Evolutionary conservation across 2,329 filamentous ascomycete genomes (phyloP), one percentile per base, ranked within the genome.

Genomic region (Colletotrichum trifolii): DNA sequence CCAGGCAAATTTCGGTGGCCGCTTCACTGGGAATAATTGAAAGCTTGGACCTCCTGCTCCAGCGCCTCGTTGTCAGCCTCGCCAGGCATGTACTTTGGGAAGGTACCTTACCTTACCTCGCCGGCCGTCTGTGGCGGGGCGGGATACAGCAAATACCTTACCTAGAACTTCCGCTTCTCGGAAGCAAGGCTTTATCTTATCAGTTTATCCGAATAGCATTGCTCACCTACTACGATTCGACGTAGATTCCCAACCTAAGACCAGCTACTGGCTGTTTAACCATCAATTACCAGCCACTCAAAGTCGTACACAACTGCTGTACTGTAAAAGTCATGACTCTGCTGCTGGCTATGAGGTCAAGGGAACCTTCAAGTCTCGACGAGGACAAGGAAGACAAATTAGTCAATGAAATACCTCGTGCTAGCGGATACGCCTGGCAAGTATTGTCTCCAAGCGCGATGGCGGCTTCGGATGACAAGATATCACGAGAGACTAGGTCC

Each of bases 41-140:
- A 57, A 66, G 63, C 63, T 66, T 66, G 63, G 63, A 66, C 63
- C 63, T 50, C 50, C 48, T 46, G 25, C 47, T 54, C 36, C 47
- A 46, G 52, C 58, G 52, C 58, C 63, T 62, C 36, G 52, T 62
- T 36, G 35, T 56, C 59, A 66, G 63, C 63, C 63, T 66, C 63
- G 47, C 38, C 25, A 25, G 25, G 25, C 25, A 25, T 4, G 25
- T 25, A 25, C 25, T 5, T 25, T 25, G 25, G 25, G 25, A 25
- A 25, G 17, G 17, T 17, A 17, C 17, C 17, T 17, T 17, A 17
- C 17, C 17, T 17, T 17, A 17, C 17, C 17, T 17, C 17, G 17
- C 17, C 17, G 17, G 17, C 17, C 17, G 17, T 17, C 17, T 17
- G 17, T 17, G 17, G 17, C 17, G 17, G 17, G 42, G 50, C 50